A percentile compares a stretch with the other conserved stretches of the same genome.
These are phyloP conservation scores for Suillus subalutaceus DNA, from an alignment of 768 basidiomycete genomes.

Conservation along the genomic window DNA sequence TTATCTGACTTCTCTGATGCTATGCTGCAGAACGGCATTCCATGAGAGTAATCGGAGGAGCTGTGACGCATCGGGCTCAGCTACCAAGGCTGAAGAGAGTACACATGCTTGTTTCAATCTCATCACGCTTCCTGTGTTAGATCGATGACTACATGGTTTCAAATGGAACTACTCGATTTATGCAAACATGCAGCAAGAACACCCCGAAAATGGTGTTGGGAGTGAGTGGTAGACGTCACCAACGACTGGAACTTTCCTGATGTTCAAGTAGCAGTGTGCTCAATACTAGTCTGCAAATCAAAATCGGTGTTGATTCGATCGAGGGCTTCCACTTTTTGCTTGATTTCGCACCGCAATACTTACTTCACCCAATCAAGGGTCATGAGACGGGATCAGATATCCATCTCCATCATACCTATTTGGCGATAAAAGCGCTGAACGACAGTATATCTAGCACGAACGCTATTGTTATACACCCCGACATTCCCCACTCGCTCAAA, in stretches of 20 bases:
- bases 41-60: background rate
- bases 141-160: background rate
- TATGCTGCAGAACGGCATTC: background rate
- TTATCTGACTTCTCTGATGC: background rate
- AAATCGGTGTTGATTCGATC: background rate
- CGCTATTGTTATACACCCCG: background rate
- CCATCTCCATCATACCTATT: background rate
- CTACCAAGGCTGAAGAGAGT: too few species aligned
- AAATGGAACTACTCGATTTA: background rate
- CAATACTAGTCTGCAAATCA: background rate
- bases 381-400: background rate
- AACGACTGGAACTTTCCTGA: background rate
- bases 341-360: background rate
- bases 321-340: background rate
- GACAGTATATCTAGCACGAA: background rate
- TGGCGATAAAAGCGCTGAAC: background rate
- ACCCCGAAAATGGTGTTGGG: background rate
- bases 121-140: background rate
- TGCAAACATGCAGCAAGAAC: background rate
- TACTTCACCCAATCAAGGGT: background rate
- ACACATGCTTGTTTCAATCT: background rate
- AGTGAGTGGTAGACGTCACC: background rate
- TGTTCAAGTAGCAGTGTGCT: background rate
- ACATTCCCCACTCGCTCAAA: background rate
- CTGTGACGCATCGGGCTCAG: background rate